Evolutionary conservation across 768 basidiomycete genomes (phyloP), one percentile per base, ranked within the genome.

Genomic region (Tulasnella sp.): DNA sequence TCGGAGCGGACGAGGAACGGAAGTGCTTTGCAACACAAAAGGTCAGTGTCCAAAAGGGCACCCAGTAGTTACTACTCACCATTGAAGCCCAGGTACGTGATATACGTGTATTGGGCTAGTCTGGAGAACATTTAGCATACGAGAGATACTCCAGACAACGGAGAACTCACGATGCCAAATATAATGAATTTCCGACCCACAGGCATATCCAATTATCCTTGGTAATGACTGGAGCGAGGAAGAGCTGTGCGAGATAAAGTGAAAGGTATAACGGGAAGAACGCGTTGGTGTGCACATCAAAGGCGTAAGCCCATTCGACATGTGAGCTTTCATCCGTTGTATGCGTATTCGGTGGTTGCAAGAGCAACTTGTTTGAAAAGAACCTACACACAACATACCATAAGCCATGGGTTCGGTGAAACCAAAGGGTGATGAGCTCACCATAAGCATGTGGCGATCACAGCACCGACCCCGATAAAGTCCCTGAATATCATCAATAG

Each of bases 221-320:
- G 36, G 87, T 77, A 48, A 97, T 74, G 45, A 97, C 76, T 2
- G 89, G 85, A 1, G 88, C 77, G 9, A 98, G 75, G 61, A 93
- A 81, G 9, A 96, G 76, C 66, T 97, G 89, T 0, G 85, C 86
- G 58, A 91, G 73, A 67, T 96, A 96, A 53, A 96, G 78, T 8
- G 86, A 84, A 59, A 96, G 78, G 70, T 87, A 94, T 59, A 92
- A 73, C 17, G 92, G 92, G 70, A 97, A 94, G 75, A 97, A 98
- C 2, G 91, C 84, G 65, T 98, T 97, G 59, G 86, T 93, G 69
- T 96, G 92, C 14, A 97, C 86, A 68, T 98, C 94, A 65, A 98
- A 94, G 11, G 88, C 90, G 69, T 96, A 98, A 3, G 84, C 86
- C 87, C 84, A 92, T 74, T 91, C 88, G 29, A 91, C 84, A 17